Base-by-base conservation (phyloP, 73 alveolate genomes). In the Stentor coeruleus region DNA sequence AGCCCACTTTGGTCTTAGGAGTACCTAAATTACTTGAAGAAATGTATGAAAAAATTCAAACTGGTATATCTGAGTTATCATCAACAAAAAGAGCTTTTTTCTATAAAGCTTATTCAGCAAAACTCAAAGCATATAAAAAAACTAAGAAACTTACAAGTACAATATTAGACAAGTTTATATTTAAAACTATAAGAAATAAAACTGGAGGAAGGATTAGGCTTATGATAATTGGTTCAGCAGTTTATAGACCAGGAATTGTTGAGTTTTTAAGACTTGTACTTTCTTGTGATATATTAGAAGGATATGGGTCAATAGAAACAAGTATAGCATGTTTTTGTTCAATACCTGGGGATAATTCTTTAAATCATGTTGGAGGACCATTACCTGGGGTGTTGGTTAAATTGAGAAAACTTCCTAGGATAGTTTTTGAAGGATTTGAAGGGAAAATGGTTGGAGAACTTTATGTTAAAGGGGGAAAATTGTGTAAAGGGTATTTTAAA, bases 171-270 rank as follows among this genome's bases (percentile, higher is more conserved):
- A 82, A 59, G 4, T 38, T 84, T 15, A 82, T 91, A 2, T 87
- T 90, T 40, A 84, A 80, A 59, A 82, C 76, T 42, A 42, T 90
- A 14, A 72, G 87, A 36, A 80, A 73, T 39, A 66, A 41, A 38
- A 59, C 91, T 30, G 98, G 98, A 3, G 98, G 98, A 3, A 92
- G 87, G 59, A 41, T 93, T 3, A 60, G 86, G 36, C 81, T 86
- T 86, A 38, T 93, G 40, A 35, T 88, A 42, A 81, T 91, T 0
- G 98, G 97, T 11, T 86, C 93, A 1, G 97, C 98, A 0, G 95
- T 96, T 6, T 20, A 90, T 2, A 77, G 82, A 59, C 60, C 77
- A 86, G 95, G 89, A 3, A 88, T 90, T 26, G 74, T 91, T 33
- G 83, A 83, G 40, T 87, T 88, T 33, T 58, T 93, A 36, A 79